Percentiles rank a stretch among this genome's conserved stretches.
These are phyloP conservation scores for Leccinum olivaceopallidum DNA, from an alignment of 768 basidiomycete species.

Conservation along the genomic window DNA sequence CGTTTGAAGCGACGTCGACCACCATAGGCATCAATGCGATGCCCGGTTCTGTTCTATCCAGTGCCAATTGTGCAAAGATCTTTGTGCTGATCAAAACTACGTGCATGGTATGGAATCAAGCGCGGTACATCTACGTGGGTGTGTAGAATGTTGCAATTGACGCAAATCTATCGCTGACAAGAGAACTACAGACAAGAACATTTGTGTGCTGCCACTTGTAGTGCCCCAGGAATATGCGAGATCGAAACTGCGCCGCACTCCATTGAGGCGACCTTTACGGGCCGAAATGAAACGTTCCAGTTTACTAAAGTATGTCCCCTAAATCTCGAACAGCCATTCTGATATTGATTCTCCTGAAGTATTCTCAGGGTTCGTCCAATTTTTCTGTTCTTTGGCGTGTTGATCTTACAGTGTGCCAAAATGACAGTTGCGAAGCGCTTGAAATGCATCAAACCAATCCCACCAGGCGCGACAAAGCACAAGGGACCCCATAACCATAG, in stretches of 20 bases:
- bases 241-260: slow-evolving; percentile 60
- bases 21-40: slow-evolving; percentile 54
- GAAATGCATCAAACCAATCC: too few species aligned
- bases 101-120: slow-evolving; percentile 47
- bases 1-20: slow-evolving; percentile 40
- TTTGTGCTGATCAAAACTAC: slow-evolving; percentile 38
- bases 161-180: neutral
- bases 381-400: too few species aligned
- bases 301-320: slow-evolving; percentile 54
- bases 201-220: slow-evolving; percentile 40
- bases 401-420: too few species aligned
- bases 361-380: too few species aligned
- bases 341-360: slow-evolving; percentile 1
- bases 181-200: slow-evolving; percentile 48
- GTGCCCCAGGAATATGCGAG: slow-evolving; percentile 36
- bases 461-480: slow-evolving; percentile 31
- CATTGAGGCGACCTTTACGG: slow-evolving; percentile 62
- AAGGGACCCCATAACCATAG: slow-evolving; percentile 51
- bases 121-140: slow-evolving; percentile 61
- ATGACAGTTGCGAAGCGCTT: too few species aligned
- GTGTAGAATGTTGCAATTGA: slow-evolving; percentile 1
- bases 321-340: neutral
- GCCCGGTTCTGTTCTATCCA: slow-evolving; percentile 51
- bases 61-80: slow-evolving; percentile 48
- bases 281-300: slow-evolving; percentile 59